Conservation (phyloP, 208 protist species). For the Leptomonas seymouri region DNA sequence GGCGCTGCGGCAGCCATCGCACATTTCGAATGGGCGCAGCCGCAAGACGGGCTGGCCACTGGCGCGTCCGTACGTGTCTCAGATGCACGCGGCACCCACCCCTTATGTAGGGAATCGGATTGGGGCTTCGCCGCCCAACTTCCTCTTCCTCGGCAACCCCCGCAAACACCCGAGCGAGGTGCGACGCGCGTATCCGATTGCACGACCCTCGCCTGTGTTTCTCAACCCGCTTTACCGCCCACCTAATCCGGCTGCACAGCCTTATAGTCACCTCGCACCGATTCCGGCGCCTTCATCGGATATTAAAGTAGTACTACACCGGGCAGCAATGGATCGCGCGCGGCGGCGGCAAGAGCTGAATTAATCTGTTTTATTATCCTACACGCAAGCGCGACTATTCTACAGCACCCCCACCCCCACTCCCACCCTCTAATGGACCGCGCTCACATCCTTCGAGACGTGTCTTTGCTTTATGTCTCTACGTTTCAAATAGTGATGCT, state of each 20-base stretch:
- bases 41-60: slow-evolving; percentile 1
- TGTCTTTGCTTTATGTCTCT: too few relatives aligned
- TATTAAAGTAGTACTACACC: slow-evolving; percentile 83
- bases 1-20: neutral
- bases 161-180: slow-evolving; percentile 16
- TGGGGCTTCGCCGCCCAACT: neutral
- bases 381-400: too few relatives aligned
- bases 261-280: slow-evolving; percentile 19
- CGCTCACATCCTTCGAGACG: too few relatives aligned
- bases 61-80: slow-evolving; percentile 20
- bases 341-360: slow-evolving; percentile 39
- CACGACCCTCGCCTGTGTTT: slow-evolving; percentile 12
- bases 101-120: slow-evolving; percentile 12
- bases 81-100: slow-evolving; percentile 9
- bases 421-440: too few relatives aligned
- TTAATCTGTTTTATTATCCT: slow-evolving; percentile 3
- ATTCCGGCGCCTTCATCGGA: slow-evolving; percentile 31
- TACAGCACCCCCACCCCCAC: too few relatives aligned
- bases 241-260: slow-evolving; percentile 20
- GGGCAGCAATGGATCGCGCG: slow-evolving; percentile 69
- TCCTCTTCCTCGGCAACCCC: slow-evolving; percentile 23
- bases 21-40: slow-evolving; percentile 9
- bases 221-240: slow-evolving; percentile 58
- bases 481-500: too few relatives aligned
- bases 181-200: slow-evolving; percentile 7